phyloP scores from a whole-genome alignment of 2,329 filamentous ascomycete species.

The Nectriaceae sp. region DNA sequence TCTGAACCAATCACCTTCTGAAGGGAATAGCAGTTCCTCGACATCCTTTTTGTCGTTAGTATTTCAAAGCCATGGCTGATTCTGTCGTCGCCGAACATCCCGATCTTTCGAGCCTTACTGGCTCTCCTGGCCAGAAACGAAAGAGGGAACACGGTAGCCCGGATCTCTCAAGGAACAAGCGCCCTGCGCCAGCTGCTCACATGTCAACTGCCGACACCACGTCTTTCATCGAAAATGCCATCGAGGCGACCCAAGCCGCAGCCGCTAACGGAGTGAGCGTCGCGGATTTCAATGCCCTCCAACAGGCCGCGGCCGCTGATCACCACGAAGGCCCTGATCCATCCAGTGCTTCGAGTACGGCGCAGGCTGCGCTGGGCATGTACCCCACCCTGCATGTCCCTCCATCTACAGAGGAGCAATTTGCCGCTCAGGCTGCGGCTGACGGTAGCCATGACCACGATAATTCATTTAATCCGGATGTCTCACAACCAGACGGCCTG shows the following conservation, averaged over 20 bases:
- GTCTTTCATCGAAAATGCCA: constrained; percentile 56
- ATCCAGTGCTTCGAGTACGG: constrained; percentile 58
- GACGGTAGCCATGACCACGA: constrained; percentile 37
- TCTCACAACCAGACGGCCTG: constrained; percentile 33
- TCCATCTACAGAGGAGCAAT: constrained; percentile 59
- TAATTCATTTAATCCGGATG: constrained; percentile 34
- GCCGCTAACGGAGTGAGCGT: constrained; percentile 46
- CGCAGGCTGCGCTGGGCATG: constrained; percentile 60
- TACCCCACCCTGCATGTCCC: constrained; percentile 62
- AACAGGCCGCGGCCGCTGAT: constrained; percentile 51
- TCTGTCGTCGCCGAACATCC: constrained; percentile 48
- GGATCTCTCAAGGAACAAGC: constrained; percentile 52
- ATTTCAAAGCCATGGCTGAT: constrained; percentile 46
- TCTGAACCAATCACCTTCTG: no score
- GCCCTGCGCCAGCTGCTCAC: constrained; percentile 45
- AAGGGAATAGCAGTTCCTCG: no score
- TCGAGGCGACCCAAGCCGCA: constrained; percentile 44
- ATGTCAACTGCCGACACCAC: constrained; percentile 48
- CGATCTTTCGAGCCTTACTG: constrained; percentile 44
- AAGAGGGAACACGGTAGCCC: constrained; percentile 57
- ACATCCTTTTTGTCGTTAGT: not conserved
- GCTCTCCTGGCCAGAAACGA: constrained; percentile 54
- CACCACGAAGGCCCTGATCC: constrained; percentile 52
- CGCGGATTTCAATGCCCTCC: constrained; percentile 58
- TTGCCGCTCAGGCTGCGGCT: constrained; percentile 52